A percentile compares a stretch with the other conserved stretches of the same genome.
Evolutionary conservation across 352 stramenopile species (phyloP).

Genomic region (Globisporangium solare): DNA sequence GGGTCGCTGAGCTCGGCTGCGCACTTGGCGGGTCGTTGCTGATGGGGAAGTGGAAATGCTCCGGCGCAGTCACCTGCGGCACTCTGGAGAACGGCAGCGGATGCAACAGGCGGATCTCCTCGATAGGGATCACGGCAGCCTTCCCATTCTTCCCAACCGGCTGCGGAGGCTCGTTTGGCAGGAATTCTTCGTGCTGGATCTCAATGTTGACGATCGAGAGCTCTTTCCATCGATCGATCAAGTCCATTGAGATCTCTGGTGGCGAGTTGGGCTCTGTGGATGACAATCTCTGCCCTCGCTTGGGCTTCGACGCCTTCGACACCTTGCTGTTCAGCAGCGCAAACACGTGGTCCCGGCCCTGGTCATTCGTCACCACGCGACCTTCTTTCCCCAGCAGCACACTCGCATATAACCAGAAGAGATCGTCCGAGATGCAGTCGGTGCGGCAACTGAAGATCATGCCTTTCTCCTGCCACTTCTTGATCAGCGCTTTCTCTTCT

Average conservation of each 20-base stretch:
- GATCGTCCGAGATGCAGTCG: conserved; percentile 91
- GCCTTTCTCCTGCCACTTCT: conserved; percentile 58
- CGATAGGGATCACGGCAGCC: conserved; percentile 30
- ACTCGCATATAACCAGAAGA: conserved; percentile 97
- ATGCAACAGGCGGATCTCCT: conserved; percentile 49
- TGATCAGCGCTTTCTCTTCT: conserved; percentile 57
- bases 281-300: conserved; percentile 3
- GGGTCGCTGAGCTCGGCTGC: neutral
- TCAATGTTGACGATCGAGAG: conserved; percentile 67
- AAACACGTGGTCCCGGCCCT: conserved; percentile 95
- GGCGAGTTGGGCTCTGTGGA: neutral
- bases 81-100: conserved; percentile 67
- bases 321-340: conserved; percentile 46
- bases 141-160: conserved; percentile 3
- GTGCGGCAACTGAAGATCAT: conserved; percentile 90
- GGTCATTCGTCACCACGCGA: conserved; percentile 95
- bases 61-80: conserved; percentile 40
- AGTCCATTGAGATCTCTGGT: conserved; percentile 52
- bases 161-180: conserved; percentile 5
- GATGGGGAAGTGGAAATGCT: conserved; percentile 61
- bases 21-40: neutral
- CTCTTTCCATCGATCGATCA: conserved; percentile 71
- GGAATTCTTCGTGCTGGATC: conserved; percentile 59
- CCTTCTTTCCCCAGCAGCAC: conserved; percentile 56
- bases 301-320: conserved; percentile 13